Base-by-base conservation (phyloP, 305 asterid genomes). In the Fraxinus platypoda region DNA sequence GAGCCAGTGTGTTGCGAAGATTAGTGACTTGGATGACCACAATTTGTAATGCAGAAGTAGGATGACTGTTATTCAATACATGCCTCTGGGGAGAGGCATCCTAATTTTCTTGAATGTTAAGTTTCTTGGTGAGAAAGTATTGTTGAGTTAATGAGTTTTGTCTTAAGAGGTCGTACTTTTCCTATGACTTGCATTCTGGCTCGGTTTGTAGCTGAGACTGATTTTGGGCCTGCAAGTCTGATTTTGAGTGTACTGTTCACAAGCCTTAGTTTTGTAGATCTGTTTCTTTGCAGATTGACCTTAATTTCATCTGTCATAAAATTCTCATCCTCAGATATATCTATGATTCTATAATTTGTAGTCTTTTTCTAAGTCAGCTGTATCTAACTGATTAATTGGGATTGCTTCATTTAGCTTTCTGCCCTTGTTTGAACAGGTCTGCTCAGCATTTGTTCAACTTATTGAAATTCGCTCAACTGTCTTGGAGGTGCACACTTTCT, bases 381-480 rank as follows among this genome's bases (percentile, higher is more conserved):
- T 37, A 26, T 54, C 59, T 13, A 26, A 57, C 57, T 15, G 46
- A 72, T 82, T 76, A 80, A 49, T 80, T 79, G 52, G 79, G 68
- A 57, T 74, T 34, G 41, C 46, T 37, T 83, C 84, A 78, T 79
- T 83, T 74, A 82, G 52, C 21, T 76, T 83, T 78, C 43, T 82
- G 8, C 30, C 49, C 33, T 75, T 66, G 30, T 2, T 80, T 84
- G 87, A 71, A 86, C 92, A 97, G 99, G 99, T 97, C 35, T 97
- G 98, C 87, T 81, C 98, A 79, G 99, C 99, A 78, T 97, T 97
- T 86, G 99, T 97, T 84, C 98, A 97, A 83, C 91, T 97, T 82
- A 87, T 95, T 81, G 99, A 94, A 89, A 93, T 95, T 84, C 94
- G 94, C 74, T 91, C 97, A 77, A 88, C 91, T 84, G 89, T 93